Evolutionary conservation across 768 basidiomycete genomes (phyloP).

Genomic region (Saitozyma podzolica): DNA sequence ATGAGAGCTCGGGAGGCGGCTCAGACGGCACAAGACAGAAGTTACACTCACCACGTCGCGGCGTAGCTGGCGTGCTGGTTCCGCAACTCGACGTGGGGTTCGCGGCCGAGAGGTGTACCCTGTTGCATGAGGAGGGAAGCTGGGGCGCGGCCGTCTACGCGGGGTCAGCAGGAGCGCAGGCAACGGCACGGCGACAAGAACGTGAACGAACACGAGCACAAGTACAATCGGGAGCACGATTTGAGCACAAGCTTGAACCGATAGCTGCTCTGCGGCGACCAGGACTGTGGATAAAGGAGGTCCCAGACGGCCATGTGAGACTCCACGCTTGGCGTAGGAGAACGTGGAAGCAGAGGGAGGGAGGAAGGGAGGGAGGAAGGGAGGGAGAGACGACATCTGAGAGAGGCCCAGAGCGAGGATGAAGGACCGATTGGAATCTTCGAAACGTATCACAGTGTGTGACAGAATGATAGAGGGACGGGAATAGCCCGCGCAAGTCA

Average conservation of each 20-base stretch:
- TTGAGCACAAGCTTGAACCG: background rate
- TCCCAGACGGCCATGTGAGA: no score
- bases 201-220: no score
- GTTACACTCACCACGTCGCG: slow-evolving; percentile 71
- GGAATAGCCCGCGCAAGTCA: background rate
- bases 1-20: no score
- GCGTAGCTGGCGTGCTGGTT: slow-evolving; percentile 96
- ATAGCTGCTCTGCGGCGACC: no score
- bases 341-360: no score
- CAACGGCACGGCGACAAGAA: no score
- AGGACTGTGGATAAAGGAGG: no score
- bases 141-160: slow-evolving; percentile 65
- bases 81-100: slow-evolving; percentile 78
- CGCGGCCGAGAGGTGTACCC: slow-evolving; percentile 82
- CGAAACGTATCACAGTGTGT: no score
- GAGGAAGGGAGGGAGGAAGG: background rate
- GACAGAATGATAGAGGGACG: background rate
- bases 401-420: no score
- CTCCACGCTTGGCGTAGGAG: no score
- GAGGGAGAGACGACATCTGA: no score
- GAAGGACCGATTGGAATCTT: no score
- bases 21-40: background rate
- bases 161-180: background rate
- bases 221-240: background rate
- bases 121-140: slow-evolving; percentile 53